Evolutionary conservation across 768 basidiomycete species (phyloP), one percentile per base, ranked within the genome.

Genomic region (Tricholoma terreum): DNA sequence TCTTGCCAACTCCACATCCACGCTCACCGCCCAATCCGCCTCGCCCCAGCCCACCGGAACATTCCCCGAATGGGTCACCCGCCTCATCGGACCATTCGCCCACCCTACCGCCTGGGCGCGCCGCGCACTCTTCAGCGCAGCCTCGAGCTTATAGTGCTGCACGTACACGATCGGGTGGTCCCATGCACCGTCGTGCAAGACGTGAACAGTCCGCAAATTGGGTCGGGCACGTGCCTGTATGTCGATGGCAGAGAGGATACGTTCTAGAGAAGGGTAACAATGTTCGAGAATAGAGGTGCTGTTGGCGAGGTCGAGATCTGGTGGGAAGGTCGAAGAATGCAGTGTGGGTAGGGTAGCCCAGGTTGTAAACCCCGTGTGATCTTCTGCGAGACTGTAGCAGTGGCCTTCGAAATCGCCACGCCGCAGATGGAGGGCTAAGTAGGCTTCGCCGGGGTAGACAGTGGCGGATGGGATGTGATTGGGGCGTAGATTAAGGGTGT

Each of bases 161-260:
- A 74, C 62, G 56, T 77, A 79, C 1, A 80, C 77, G 6, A 67
- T 60, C 1, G 75, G 78, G 54, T 80, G 78, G 56, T 79, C 77
- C 73, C 75, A 76, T 1, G 77, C 73, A 12, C 77, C 80, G 56
- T 80, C 80, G 59, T 81, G 80, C 0, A 79, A 68, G 40, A 80
- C 63, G 62, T 80, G 76, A 0, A 81, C 49, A 0, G 72, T 71
- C 17, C 75, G 72, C 2, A 78, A 55, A 53, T 76, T 64, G 1
- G 78, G 77, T 19, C 71, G 69, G 22, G 60, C 58, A 4, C 63
- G 69, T 12, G 74, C 75, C 49, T 75, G 72, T 17, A 54, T 31
- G 30, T 74, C 72, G 49, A 81, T 71, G 48, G 75, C 73, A 40
- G 69, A 66, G 36, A 80, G 68, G 34, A 80, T 74, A 35, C 78